phyloP scores from a whole-genome alignment of 1,284 basidiomycete species.

The Trametes polyzona region DNA sequence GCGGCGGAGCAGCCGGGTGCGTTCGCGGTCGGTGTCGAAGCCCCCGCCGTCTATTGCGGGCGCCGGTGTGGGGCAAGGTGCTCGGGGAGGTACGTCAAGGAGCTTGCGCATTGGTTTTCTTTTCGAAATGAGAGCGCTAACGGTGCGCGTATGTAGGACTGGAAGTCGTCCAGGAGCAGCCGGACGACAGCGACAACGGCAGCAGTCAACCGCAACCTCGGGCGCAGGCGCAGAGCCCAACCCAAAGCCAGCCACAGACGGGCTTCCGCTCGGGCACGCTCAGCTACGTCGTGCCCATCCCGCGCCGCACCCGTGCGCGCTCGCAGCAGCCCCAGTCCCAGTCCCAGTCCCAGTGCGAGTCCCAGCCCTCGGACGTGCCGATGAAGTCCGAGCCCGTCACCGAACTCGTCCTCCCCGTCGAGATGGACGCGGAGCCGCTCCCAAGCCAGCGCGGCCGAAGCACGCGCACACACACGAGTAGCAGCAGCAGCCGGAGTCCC shows the following conservation, averaged over 20 bases:
- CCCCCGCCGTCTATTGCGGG: neutral
- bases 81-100: neutral
- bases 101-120: neutral
- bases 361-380: neutral
- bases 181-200: neutral
- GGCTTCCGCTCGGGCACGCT: conserved; percentile 22
- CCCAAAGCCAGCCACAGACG: neutral
- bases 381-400: conserved; percentile 13
- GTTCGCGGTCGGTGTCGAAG: conserved; percentile 5
- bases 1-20: neutral
- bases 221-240: neutral
- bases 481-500: too few species aligned
- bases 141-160: neutral
- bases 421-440: neutral
- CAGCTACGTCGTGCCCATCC: conserved; percentile 8
- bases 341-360: neutral
- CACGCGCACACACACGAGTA: too few species aligned
- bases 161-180: conserved; percentile 10
- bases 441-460: neutral
- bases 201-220: neutral
- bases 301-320: conserved; percentile 6
- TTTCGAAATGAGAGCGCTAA: neutral
- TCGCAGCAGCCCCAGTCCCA: neutral
- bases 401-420: too few species aligned
- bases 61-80: neutral